A percentile compares a stretch with the other conserved stretches of the same genome.
These are phyloP conservation scores for Penicillium chermesinum DNA, from an alignment of 495 filamentous ascomycete species.

Conservation along the genomic window DNA sequence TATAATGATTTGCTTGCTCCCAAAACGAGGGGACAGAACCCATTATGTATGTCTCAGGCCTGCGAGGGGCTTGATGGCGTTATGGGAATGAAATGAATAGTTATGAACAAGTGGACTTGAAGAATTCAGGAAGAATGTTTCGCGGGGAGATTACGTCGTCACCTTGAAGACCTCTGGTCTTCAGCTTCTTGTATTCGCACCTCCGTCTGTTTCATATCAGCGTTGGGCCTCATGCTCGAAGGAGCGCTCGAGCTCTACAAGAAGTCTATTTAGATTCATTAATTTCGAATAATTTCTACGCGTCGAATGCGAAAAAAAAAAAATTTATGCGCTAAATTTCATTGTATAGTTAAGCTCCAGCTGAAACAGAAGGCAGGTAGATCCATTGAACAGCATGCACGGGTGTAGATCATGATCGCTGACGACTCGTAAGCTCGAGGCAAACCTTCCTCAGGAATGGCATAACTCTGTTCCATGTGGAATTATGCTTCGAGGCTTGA, in stretches of 20 bases:
- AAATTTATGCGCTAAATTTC: background rate
- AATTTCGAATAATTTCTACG: no score
- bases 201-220: constrained; percentile 17
- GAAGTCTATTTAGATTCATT: no score
- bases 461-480: background rate
- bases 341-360: background rate
- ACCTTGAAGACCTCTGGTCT: background rate
- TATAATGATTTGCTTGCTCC: background rate
- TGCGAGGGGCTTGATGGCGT: background rate
- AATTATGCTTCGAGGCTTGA: background rate
- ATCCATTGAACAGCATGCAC: background rate
- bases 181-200: background rate
- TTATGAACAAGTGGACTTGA: background rate
- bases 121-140: background rate
- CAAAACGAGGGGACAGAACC: background rate
- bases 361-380: background rate
- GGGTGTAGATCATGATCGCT: background rate
- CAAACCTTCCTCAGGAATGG: background rate
- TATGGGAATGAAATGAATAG: background rate
- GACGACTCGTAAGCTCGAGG: background rate
- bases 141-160: background rate
- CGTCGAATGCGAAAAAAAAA: background rate
- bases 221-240: no score
- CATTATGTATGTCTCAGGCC: background rate
- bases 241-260: no score